A percentile compares a stretch with the other conserved stretches of the same genome.
Evolutionary conservation across 371 early-diverging fungal species (phyloP).

Genomic region (Phascolomyces articulosus): DNA sequence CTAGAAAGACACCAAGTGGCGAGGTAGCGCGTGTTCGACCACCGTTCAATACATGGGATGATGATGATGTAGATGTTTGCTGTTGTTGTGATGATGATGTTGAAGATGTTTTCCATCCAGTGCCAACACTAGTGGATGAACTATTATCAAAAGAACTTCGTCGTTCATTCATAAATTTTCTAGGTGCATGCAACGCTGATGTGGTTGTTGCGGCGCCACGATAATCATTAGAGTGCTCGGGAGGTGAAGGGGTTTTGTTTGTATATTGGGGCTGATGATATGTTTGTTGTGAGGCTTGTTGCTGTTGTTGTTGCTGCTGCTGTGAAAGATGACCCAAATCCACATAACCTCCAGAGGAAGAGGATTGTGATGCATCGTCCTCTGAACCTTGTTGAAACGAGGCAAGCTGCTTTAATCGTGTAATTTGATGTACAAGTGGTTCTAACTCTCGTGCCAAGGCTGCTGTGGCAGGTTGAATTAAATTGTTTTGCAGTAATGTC

Average conservation of each 20-base stretch:
- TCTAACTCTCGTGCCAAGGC: conserved; percentile 38
- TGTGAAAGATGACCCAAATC: conserved; percentile 11
- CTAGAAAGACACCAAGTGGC: background rate
- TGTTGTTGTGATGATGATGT: background rate
- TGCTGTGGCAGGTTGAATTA: conserved; percentile 14
- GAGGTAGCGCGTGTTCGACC: background rate
- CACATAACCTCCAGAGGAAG: conserved; percentile 12
- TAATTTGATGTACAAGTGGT: conserved; percentile 37
- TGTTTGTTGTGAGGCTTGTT: too few species aligned
- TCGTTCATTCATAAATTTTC: background rate
- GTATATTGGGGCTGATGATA: background rate
- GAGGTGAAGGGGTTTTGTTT: background rate
- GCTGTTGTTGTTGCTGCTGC: background rate
- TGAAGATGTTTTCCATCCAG: conserved; percentile 2
- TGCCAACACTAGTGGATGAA: background rate
- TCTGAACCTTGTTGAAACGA: conserved; percentile 6
- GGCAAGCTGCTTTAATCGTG: conserved; percentile 28
- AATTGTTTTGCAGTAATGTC: conserved; percentile 15
- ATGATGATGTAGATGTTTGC: background rate
- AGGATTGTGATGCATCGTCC: background rate
- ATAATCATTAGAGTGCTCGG: background rate
- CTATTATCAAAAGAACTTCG: background rate
- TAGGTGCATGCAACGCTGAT: background rate
- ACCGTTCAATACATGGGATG: background rate
- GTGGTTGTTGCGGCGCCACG: background rate